phyloP scores from a whole-genome alignment of 805 yeast genomes.

The Saccharomyces cerevisiae region DNA sequence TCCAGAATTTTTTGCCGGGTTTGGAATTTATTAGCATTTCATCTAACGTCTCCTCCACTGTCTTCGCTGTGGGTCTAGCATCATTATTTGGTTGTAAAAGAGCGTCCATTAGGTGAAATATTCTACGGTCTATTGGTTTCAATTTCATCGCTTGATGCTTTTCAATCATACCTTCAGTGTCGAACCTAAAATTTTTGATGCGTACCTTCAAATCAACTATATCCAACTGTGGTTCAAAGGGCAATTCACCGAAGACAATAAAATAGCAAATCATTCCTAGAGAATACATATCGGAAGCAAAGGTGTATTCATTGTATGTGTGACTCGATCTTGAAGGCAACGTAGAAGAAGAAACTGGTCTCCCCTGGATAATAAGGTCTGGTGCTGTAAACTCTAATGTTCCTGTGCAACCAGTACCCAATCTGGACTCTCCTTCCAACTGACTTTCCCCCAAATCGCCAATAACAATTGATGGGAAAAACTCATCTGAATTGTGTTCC shows the following conservation, averaged over 20 bases:
- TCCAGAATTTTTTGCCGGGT: not conserved
- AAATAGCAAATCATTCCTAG: conserved; percentile 76
- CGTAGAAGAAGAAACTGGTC: conserved; percentile 8
- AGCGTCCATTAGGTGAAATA: conserved; percentile 34
- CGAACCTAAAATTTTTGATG: conserved; percentile 28
- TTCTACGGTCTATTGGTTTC: conserved; percentile 19
- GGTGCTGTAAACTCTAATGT: conserved; percentile 87
- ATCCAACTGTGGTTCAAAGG: conserved; percentile 37
- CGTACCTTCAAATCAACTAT: conserved; percentile 28
- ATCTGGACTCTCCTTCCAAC: conserved; percentile 53
- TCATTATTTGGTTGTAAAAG: conserved; percentile 33
- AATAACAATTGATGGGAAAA: conserved; percentile 63
- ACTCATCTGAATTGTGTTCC: conserved; percentile 6
- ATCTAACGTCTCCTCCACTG: conserved; percentile 30
- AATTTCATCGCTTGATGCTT: conserved; percentile 14
- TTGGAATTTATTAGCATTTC: conserved; percentile 3
- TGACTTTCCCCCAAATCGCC: conserved; percentile 90
- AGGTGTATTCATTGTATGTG: conserved; percentile 49
- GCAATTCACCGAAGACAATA: conserved; percentile 62
- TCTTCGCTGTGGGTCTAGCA: conserved; percentile 38
- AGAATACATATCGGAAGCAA: conserved; percentile 71
- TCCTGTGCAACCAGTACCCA: conserved; percentile 78
- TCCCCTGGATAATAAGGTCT: conserved; percentile 44
- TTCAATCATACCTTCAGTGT: conserved; percentile 11
- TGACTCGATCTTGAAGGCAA: conserved; percentile 20